These are phyloP conservation scores for Talaromyces stipitatus DNA, from an alignment of 495 filamentous ascomycete species.

Conservation along the genomic window DNA sequence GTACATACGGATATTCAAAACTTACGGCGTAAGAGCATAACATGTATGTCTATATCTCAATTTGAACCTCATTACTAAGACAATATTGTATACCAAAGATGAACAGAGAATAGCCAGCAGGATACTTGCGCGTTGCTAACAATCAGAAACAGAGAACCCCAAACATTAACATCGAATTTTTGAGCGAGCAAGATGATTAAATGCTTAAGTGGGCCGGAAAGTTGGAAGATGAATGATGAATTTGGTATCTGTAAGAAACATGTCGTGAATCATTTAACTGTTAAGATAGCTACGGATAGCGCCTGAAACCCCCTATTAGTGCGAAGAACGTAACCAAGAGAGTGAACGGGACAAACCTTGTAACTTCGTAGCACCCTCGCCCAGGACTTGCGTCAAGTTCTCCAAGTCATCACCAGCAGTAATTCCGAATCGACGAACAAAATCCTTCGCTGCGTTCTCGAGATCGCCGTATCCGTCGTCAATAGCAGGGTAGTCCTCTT, in stretches of 20 bases:
- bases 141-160: neutral
- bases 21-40: neutral
- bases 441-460: slow-evolving; percentile 88
- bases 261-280: slow-evolving; percentile 32
- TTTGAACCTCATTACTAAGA: neutral
- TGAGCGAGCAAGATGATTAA: neutral
- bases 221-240: neutral
- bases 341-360: slow-evolving; percentile 49
- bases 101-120: neutral
- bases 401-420: slow-evolving; percentile 94
- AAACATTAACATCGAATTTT: neutral
- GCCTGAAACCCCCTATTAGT: slow-evolving; percentile 21
- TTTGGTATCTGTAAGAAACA: slow-evolving; percentile 2
- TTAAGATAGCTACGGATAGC: slow-evolving; percentile 82
- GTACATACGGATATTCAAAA: neutral
- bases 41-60: neutral
- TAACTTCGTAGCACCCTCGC: slow-evolving; percentile 75
- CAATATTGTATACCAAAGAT: neutral
- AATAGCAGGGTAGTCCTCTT: slow-evolving; percentile 54
- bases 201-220: neutral
- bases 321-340: slow-evolving; percentile 6
- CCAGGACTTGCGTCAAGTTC: slow-evolving; percentile 70
- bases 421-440: slow-evolving; percentile 87
- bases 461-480: slow-evolving; percentile 75
- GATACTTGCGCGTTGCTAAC: neutral